Conservation (phyloP, 441 rosid species). For the Adansonia grandidieri region DNA sequence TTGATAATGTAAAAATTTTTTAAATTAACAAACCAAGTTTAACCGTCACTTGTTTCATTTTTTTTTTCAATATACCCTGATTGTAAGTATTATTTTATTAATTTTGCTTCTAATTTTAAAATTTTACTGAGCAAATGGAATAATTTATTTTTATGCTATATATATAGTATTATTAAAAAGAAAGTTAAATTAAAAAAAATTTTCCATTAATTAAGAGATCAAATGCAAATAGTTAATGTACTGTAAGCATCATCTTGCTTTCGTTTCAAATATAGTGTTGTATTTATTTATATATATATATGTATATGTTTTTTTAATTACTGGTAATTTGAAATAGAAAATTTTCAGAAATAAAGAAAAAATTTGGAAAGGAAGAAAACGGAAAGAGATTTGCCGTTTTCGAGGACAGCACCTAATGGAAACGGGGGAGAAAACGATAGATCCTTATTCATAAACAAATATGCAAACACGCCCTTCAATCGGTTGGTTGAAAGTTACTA, state of each 20-base stretch:
- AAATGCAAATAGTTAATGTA: not conserved
- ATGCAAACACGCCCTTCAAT: constrained; percentile 3
- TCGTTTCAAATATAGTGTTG: not conserved
- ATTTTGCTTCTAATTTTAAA: too few species aligned
- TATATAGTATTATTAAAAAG: not conserved
- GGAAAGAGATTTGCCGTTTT: not conserved
- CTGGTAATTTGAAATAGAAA: not conserved
- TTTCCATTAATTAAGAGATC: not conserved
- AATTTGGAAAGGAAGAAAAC: not conserved
- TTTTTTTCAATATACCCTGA: too few species aligned
- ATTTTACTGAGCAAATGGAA: too few species aligned
- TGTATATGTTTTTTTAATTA: not conserved
- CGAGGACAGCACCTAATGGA: not conserved
- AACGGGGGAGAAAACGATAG: not conserved
- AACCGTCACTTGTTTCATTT: too few species aligned
- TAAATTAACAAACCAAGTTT: too few species aligned
- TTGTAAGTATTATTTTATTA: too few species aligned
- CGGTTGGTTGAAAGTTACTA: not conserved
- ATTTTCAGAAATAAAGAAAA: not conserved
- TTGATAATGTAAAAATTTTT: too few species aligned
- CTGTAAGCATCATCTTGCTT: too few species aligned
- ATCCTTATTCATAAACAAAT: not conserved
- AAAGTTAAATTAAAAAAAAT: too few species aligned
- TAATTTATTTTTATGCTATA: too few species aligned
- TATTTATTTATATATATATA: not conserved